Percentiles rank a stretch among this genome's conserved stretches.
These are phyloP conservation scores for Rhizophlyctis rosea DNA, from an alignment of 192 early-diverging fungal genomes.

Conservation along the genomic window DNA sequence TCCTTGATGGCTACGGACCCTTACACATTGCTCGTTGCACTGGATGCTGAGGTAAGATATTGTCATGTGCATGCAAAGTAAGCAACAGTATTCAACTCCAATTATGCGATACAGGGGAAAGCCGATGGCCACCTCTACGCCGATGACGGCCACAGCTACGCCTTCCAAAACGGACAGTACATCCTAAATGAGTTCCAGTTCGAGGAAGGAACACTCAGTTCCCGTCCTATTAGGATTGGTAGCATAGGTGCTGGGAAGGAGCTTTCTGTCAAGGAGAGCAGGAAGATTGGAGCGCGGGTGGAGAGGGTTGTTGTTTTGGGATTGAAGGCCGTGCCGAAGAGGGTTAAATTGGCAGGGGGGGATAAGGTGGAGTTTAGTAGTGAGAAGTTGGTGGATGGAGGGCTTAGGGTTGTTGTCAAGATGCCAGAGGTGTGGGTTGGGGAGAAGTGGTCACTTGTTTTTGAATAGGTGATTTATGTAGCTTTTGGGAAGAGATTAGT, in stretches of 20 bases:
- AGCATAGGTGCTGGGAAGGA: neutral
- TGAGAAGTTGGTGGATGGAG: constrained; percentile 4
- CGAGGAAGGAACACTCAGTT: constrained; percentile 27
- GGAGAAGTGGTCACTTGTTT: constrained; percentile 28
- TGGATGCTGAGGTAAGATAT: constrained; percentile 56
- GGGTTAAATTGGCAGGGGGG: neutral
- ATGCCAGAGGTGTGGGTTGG: constrained; percentile 40
- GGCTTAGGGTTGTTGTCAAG: constrained; percentile 30
- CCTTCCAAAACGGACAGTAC: constrained; percentile 66
- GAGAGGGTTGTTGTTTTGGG: constrained; percentile 59
- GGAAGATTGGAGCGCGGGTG: constrained; percentile 29
- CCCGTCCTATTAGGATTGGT: neutral
- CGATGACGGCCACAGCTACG: constrained; percentile 87
- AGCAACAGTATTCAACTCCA: no score
- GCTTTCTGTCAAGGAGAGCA: constrained; percentile 4
- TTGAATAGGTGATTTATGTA: no score
- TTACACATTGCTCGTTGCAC: constrained; percentile 81
- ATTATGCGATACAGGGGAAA: constrained; percentile 30
- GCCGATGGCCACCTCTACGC: constrained; percentile 80
- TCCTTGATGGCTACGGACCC: constrained; percentile 81
- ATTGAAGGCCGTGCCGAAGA: constrained; percentile 23
- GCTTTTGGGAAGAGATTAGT: no score
- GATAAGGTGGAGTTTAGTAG: neutral
- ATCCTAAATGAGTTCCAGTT: constrained; percentile 56
- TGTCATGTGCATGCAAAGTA: no score